Conservation (phyloP, 768 basidiomycete genomes). For the Tylopilus balloui region DNA sequence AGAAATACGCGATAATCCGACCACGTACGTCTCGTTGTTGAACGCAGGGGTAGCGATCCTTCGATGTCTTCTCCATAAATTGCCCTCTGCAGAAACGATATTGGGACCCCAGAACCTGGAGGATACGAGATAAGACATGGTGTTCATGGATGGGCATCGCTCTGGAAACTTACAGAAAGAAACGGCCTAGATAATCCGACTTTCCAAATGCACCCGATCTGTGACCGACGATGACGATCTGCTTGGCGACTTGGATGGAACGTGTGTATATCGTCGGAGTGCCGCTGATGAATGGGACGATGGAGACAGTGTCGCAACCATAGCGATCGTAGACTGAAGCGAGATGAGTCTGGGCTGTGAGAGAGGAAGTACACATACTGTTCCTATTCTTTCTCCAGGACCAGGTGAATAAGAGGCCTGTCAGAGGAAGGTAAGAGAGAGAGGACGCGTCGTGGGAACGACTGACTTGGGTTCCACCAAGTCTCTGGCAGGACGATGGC, state of each 20-base stretch:
- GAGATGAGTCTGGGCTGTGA: not conserved
- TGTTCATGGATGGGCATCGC: not conserved
- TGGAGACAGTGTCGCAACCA: slow-evolving; percentile 19
- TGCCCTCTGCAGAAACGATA: slow-evolving; percentile 10
- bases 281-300: slow-evolving; percentile 20
- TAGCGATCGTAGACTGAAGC: slow-evolving; percentile 17
- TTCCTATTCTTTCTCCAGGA: slow-evolving; percentile 22
- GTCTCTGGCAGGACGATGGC: slow-evolving; percentile 14
- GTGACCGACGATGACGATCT: slow-evolving; percentile 18
- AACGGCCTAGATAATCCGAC: slow-evolving; percentile 5
- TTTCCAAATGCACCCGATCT: slow-evolving; percentile 19
- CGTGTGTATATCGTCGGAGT: slow-evolving; percentile 20
- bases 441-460: not conserved
- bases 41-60: slow-evolving; percentile 21
- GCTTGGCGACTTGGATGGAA: slow-evolving; percentile 19
- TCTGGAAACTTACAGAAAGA: slow-evolving; percentile 16
- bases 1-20: not conserved
- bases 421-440: not conserved
- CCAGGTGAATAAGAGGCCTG: slow-evolving; percentile 20
- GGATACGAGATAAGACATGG: not conserved
- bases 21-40: slow-evolving; percentile 22
- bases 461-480: slow-evolving; percentile 21
- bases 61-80: slow-evolving; percentile 22
- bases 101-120: slow-evolving; percentile 19
- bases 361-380: not conserved